Base-by-base conservation (phyloP, 257 asterid species). In the Ophiorrhiza pumila region DNA sequence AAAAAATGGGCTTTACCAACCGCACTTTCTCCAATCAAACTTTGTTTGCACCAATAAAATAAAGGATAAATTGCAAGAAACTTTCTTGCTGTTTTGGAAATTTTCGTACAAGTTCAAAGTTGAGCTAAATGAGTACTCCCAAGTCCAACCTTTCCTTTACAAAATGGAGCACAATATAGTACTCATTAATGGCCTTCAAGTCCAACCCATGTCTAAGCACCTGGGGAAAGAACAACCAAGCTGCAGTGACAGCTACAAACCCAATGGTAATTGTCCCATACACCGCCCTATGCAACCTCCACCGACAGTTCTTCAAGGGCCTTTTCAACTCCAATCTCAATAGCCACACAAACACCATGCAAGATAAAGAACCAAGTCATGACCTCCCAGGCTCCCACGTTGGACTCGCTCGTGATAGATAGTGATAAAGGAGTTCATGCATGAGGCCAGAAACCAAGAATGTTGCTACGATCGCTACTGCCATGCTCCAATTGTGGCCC, bases 391-490 rank as follows among this genome's bases (percentile, higher is more conserved):
- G n/a, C 80, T 90, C 95, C 93, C 97, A 88, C 68, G 97, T 80
- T 34, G 97, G 95, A 0, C 13, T 2, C 46, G 41, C 89, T 37
- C 95, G 89, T 6, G 81, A 59, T 46, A 87, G 0, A 59, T 88
- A 87, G n/a, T 78, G 85, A 64, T 74, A 88, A 1, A 88, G 14
- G 61, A 84, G 1, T 78, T 88, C 95, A 64, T 90, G 97, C 93
- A 88, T 90, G 53, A 90, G 76, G 3, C 96, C 93, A 0, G 97
- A 91, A 27, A 87, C 90, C 77, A 59, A n/a, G 66, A 90, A 90
- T 0, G 91, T 71, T 57, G 83, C 84, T 68, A 86, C 0, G 9
- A 73, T 7, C 41, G 88, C 87, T 13, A 74, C n/a, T 18, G 74
- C 42, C 18, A 4, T 70, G 68, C 82, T 81, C 87, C 82, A 79